Conservation (phyloP, 2,329 filamentous ascomycete genomes). For the Xylaria arbuscula region DNA sequence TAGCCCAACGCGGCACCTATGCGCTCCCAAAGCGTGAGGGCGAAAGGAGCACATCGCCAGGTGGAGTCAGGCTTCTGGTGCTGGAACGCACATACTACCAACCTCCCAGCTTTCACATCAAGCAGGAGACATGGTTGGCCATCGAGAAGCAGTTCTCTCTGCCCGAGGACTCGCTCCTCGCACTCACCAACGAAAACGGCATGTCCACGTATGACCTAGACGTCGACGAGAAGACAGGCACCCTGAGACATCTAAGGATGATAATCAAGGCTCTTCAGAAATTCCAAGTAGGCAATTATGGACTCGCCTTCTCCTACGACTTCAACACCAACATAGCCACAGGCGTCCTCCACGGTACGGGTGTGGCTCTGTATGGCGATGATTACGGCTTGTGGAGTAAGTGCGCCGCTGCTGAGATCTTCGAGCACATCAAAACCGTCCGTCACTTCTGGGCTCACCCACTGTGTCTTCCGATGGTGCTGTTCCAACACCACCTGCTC, state of each 20-base stretch:
- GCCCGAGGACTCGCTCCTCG: constrained; percentile 17
- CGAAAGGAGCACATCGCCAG: neutral
- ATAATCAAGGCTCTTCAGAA: constrained; percentile 25
- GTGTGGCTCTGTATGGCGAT: constrained; percentile 14
- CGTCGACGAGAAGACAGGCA: constrained; percentile 17
- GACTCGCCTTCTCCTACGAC: constrained; percentile 26
- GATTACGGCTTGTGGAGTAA: constrained; percentile 14
- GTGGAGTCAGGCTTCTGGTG: constrained; percentile 14
- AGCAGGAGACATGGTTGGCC: constrained; percentile 20
- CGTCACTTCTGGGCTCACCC: constrained; percentile 20
- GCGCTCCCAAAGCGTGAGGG: neutral
- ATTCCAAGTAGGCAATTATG: constrained; percentile 28
- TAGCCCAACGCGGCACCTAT: constrained; percentile 6
- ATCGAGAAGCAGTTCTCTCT: constrained; percentile 23
- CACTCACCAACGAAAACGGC: constrained; percentile 20
- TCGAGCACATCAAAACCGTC: constrained; percentile 21
- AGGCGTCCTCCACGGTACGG: constrained; percentile 28
- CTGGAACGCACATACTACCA: constrained; percentile 20
- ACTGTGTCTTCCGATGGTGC: constrained; percentile 13
- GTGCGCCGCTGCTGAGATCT: constrained; percentile 18
- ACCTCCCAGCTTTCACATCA: constrained; percentile 19
- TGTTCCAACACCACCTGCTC: constrained; percentile 29
- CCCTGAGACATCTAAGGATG: constrained; percentile 13
- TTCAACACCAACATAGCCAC: constrained; percentile 11
- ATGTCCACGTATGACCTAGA: constrained; percentile 17